Base-by-base conservation (phyloP, 2,329 filamentous ascomycete genomes). In the Monosporascus sp. region DNA sequence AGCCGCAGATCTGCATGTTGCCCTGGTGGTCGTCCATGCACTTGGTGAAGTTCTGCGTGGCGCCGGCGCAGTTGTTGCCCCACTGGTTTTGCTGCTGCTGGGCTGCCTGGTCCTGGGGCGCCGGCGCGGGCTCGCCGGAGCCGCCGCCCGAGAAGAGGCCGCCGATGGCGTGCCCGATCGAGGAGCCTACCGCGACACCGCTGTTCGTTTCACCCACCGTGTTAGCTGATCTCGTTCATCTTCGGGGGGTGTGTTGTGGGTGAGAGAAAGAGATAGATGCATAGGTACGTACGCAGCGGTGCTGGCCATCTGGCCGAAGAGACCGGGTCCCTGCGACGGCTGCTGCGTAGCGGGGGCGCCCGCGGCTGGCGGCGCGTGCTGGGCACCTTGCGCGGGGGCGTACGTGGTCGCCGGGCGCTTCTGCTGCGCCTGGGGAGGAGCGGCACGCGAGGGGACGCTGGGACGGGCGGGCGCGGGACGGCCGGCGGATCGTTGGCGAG, bases 11-110 rank as follows among this genome's bases (percentile, higher is more conserved):
- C 70, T 88, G 87, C 87, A 99, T 85, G 76, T 94, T 91, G 63
- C 94, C 94, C 70, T 85, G 78, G 74, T 99, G 88, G 69, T 97
- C 89, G 73, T 97, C 92, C 87, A 99, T 88, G 81, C 94, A 99
- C 78, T 87, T 88, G 67, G 91, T 92, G 81, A 99, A 97, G 75
- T 82, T 84, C 74, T 86, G 84, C 51, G 91, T 85, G 64, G 94
- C 91, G 51, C 79, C 83, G 59, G 85, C 84, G 77, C 94, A 99
- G 71, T 88, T 88, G 73, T 74, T 80, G 68, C 74, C 72, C 67
- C 74, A 78, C 72, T 78, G 77, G 72, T 79, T 78, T 65, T 81
- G 70, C 62, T 70, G 67, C 49, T 74, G 68, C 65, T 84, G 77
- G 56, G 80, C 75, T 46, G 81, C 77, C 55, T 78, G 72, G 57